Base-by-base conservation (phyloP, 257 asterid species). In the Solanum rostratum region DNA sequence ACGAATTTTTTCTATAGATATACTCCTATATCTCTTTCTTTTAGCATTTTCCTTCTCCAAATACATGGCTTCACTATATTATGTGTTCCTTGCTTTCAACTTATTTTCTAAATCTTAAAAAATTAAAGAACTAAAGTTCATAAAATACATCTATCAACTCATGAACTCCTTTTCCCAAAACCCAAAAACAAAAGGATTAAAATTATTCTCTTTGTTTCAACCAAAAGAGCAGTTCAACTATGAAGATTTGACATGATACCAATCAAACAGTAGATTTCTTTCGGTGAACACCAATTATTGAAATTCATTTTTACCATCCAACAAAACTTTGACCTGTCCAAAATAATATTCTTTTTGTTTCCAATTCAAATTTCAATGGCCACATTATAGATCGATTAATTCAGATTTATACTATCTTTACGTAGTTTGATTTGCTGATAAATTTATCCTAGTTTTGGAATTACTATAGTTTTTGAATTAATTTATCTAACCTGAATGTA, bases 191-290 rank as follows among this genome's bases (percentile, higher is more conserved):
- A 41, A 24, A 45, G 39, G 22, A 74, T 46, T 14, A 74, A 15
- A 46, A 15, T 8, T 54, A 24, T 22, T 46, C 22, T 46, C 60
- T 46, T 46, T 24, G 43, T 74, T 74, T 78, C 63, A 50, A 78
- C 50, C 5, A 27, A 50, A 27, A 78, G 18, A 16, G 18, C 15
- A 49, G 8, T 27, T 50, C 63, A 50, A 78, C 29, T 50, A 78
- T 78, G 45, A 50, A 78, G 82, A 50, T 78, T 78, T 49, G 82
- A 78, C 63, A 50, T 30, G 5, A 27, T 7, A 27, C 19, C 62
- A 29, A 78, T 78, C 63, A 27, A 78, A 78, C 82, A 78, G 63
- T 78, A 29, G 45, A 78, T 7, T 78, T 78, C 43, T 24, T 50
- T 78, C 82, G 41, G 45, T 78, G 82, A 50, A 50, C 18, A 50